A percentile compares a stretch with the other conserved stretches of the same genome.
phyloP scores from a whole-genome alignment of 495 filamentous ascomycete species.

The Daldinia childiae region DNA sequence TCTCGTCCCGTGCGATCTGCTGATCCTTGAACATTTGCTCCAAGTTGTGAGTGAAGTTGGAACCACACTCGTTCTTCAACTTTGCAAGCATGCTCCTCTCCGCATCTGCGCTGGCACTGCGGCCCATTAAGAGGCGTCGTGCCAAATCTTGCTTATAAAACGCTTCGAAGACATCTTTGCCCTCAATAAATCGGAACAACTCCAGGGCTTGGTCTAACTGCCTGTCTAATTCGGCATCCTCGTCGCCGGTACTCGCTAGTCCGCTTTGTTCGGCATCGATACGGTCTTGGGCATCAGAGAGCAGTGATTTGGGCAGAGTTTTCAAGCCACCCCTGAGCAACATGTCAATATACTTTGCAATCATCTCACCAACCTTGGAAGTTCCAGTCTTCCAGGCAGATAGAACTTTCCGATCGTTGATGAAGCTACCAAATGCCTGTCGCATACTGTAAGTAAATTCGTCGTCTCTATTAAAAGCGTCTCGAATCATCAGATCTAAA shows the following conservation, averaged over 20 bases:
- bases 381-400: slow-evolving; percentile 80
- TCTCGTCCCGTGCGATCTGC: slow-evolving; percentile 86
- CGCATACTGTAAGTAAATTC: slow-evolving; percentile 77
- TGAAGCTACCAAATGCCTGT: slow-evolving; percentile 86
- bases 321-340: slow-evolving; percentile 88
- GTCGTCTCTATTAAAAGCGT: slow-evolving; percentile 78
- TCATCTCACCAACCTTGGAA: slow-evolving; percentile 96
- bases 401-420: slow-evolving; percentile 81
- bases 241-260: slow-evolving; percentile 69
- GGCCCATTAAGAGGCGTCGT: slow-evolving; percentile 83
- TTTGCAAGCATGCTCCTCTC: slow-evolving; percentile 94
- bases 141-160: slow-evolving; percentile 99
- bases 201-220: slow-evolving; percentile 92
- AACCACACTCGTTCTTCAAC: slow-evolving; percentile 92
- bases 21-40: slow-evolving; percentile 99
- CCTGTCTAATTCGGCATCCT: slow-evolving; percentile 87
- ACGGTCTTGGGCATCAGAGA: slow-evolving; percentile 60
- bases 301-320: slow-evolving; percentile 70
- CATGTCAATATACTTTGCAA: slow-evolving; percentile 94
- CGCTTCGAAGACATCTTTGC: slow-evolving; percentile 96
- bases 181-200: slow-evolving; percentile 95
- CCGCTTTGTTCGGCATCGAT: slow-evolving; percentile 64
- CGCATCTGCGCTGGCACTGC: slow-evolving; percentile 92
- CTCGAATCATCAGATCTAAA: slow-evolving; percentile 75
- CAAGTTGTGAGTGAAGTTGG: slow-evolving; percentile 92